Base-by-base conservation (phyloP, 1,139 yeast species). In the Candida sanyaensis region DNA sequence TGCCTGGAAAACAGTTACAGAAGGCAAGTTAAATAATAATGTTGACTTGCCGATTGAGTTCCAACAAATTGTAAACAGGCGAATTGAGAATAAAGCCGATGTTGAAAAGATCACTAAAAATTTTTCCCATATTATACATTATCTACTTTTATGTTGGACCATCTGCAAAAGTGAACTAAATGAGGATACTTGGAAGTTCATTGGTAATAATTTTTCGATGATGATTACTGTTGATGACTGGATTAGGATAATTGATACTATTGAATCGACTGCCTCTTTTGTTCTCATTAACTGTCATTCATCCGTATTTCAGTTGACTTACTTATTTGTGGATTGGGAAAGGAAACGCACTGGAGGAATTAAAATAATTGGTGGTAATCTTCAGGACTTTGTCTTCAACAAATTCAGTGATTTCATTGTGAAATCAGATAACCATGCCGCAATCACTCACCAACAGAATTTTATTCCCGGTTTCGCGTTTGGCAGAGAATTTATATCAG, bases 401-500 rank as follows among this genome's bases (percentile, higher is more conserved):
- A 38, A 39, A 10, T n/a, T 21, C 1, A 10, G 13, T 7, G 13
- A 26, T 10, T 9, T 4, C 4, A 33, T 29, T 27, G 21, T 6
- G 0, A 36, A 36, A 8, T 7, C 38, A 24, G 17, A n/a, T n/a
- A 17, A 17, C 2, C 21, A 17, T 17, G 21, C 21, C 3, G 21
- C 21, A 17, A 17, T 17, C 21, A 17, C 21, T 17, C 21, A 17
- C 21, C 21, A 7, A 7, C 23, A 26, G 9, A n/a, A 24, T 10
- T 58, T 59, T 42, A 77, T 76, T 52, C 68, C 80, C 1, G 86
- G 85, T 0, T 64, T 82, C 44, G 52, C 53, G 21, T 50, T 62
- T 43, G 54, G 57, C 3, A 50, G 55, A 12, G 84, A 81, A 55
- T 61, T 73, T 30, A 62, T 81, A 21, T 55, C 70, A 27, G 70